These are phyloP conservation scores for Xylaria multiplex DNA, from an alignment of 2,329 filamentous ascomycete genomes.

Conservation along the genomic window DNA sequence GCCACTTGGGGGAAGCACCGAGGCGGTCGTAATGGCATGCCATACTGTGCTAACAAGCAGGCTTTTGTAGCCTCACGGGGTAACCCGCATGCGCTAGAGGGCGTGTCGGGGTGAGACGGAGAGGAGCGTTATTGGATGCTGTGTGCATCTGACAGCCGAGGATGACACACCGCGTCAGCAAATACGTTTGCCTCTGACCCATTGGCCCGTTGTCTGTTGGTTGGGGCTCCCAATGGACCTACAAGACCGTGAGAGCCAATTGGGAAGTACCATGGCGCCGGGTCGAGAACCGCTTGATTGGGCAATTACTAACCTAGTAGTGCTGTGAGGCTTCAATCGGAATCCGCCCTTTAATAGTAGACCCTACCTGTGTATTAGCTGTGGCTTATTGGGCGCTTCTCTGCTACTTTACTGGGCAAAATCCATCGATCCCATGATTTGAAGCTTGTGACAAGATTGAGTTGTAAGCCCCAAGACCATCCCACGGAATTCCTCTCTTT, in stretches of 20 bases:
- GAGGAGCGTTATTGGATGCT: background rate
- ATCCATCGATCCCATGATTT: background rate
- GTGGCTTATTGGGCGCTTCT: background rate
- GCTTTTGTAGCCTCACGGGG: background rate
- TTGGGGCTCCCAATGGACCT: no score
- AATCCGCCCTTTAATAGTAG: background rate
- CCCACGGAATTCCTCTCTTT: no score
- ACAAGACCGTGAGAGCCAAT: background rate
- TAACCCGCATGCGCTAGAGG: background rate
- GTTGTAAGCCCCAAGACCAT: no score
- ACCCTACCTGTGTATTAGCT: background rate
- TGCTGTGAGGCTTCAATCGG: background rate
- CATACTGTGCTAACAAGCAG: background rate
- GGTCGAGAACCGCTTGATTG: background rate
- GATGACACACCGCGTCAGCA: slow-evolving; percentile 4
- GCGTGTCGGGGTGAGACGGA: background rate
- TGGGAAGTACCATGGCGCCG: background rate
- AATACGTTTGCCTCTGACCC: background rate
- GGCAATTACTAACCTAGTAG: background rate
- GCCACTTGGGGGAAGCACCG: background rate
- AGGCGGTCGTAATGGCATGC: background rate
- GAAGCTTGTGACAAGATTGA: background rate
- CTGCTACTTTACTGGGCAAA: background rate
- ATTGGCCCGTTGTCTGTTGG: background rate
- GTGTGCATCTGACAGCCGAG: background rate